Conservation (phyloP, 202 grass and related monocot genomes). For the Carex sylvatica region DNA sequence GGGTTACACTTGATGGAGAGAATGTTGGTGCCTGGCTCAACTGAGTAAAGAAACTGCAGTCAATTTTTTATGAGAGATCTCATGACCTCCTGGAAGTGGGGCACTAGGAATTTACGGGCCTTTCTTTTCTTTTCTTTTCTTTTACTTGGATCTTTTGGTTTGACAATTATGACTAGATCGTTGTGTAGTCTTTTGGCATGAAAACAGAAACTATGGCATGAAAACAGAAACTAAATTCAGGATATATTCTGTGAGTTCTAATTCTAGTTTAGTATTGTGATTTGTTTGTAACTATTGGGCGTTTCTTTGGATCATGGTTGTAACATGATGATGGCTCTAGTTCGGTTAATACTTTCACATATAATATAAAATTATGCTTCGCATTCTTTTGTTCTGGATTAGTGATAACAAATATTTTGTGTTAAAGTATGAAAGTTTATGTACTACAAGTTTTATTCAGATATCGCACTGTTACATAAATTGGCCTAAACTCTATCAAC, state of each 20-base stretch:
- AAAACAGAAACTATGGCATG: too few species aligned
- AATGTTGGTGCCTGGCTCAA: slow-evolving; percentile 92
- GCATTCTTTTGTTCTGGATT: background rate
- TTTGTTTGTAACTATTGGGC: background rate
- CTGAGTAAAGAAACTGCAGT: slow-evolving; percentile 86
- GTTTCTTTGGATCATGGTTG: background rate
- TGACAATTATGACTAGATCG: background rate
- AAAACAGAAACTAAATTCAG: background rate
- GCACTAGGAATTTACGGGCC: background rate
- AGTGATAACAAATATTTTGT: background rate
- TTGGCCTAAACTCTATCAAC: background rate
- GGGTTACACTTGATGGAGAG: slow-evolving; percentile 88
- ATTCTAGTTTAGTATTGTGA: background rate
- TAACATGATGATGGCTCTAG: background rate
- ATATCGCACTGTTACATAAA: background rate
- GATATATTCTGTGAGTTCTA: background rate
- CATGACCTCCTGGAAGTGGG: background rate
- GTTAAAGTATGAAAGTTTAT: background rate
- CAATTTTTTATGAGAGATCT: slow-evolving; percentile 39
- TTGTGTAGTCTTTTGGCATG: background rate
- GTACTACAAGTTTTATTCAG: background rate
- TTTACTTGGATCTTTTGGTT: background rate
- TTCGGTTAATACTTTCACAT: background rate
- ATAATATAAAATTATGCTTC: too few species aligned
- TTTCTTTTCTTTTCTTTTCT: background rate